phyloP scores from a whole-genome alignment of 768 basidiomycete genomes.

The Inosperma sp. region DNA sequence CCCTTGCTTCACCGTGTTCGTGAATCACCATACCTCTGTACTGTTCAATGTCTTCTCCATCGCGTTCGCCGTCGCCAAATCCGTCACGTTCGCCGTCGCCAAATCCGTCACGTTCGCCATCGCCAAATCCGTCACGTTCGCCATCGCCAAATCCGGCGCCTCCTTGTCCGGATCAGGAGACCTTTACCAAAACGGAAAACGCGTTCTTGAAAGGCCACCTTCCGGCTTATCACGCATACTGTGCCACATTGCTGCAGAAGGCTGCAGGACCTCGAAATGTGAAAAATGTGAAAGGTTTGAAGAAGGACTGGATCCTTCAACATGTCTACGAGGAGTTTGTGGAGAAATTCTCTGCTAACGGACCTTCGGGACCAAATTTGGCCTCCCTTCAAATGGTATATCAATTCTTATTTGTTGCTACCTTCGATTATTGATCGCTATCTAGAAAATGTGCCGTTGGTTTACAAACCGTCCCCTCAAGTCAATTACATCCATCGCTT shows the following conservation, averaged over 20 bases:
- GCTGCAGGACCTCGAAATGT: not conserved
- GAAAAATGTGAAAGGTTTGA: not conserved
- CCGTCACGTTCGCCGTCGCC: no score
- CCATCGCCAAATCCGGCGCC: no score
- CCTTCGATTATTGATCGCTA: no score
- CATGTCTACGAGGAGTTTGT: not conserved
- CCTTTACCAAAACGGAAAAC: not conserved
- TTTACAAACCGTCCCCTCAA: not conserved
- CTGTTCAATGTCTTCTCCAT: no score
- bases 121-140: no score
- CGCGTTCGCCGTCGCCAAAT: no score
- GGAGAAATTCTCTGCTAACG: not conserved
- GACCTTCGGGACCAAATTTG: not conserved
- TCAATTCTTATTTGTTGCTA: no score
- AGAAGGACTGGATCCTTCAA: not conserved
- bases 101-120: no score
- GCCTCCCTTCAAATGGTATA: not conserved
- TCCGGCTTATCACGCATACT: not conserved
- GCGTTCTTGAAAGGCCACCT: not conserved
- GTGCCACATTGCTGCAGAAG: not conserved
- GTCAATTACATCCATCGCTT: not conserved
- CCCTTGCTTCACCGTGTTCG: no score
- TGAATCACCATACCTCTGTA: no score
- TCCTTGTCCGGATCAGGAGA: not conserved
- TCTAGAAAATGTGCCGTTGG: constrained; percentile 1